A percentile compares a stretch with the other conserved stretches of the same genome.
phyloP scores from a whole-genome alignment of 495 filamentous ascomycete genomes.

The Xylaria curta region DNA sequence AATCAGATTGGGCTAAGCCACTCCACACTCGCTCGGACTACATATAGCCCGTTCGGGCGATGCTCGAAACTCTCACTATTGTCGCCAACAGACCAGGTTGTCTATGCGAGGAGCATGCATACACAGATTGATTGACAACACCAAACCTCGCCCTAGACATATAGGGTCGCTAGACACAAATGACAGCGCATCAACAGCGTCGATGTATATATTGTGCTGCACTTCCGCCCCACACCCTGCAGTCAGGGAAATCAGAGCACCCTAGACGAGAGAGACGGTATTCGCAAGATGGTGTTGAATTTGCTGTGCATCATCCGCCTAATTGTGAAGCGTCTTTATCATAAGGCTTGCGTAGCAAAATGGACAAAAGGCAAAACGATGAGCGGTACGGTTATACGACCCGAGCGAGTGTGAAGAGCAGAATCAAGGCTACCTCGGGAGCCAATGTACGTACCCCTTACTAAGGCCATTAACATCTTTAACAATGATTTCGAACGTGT shows the following conservation, averaged over 20 bases:
- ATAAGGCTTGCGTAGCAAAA: neutral
- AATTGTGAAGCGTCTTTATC: neutral
- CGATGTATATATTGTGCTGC: neutral
- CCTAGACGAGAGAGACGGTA: neutral
- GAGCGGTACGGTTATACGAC: conserved; percentile 20
- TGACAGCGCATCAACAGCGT: neutral
- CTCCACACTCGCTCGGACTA: conserved; percentile 42
- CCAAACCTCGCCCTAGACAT: neutral
- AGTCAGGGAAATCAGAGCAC: neutral
- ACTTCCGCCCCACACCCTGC: neutral
- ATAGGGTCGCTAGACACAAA: conserved; percentile 10
- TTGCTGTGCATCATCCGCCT: neutral
- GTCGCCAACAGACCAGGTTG: neutral
- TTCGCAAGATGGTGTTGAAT: neutral
- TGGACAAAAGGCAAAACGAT: neutral
- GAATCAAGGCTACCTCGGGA: conserved; percentile 72
- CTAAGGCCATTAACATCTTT: conserved; percentile 87
- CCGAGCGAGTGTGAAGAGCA: conserved; percentile 37
- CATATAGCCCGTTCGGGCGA: neutral
- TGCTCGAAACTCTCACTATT: conserved; percentile 1
- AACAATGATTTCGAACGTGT: conserved; percentile 85
- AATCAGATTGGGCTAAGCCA: conserved; percentile 1
- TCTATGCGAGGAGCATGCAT: neutral
- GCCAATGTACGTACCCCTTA: conserved; percentile 99
- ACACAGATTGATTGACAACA: neutral